Evolutionary conservation across 176 grass and related monocot genomes (phyloP).

Genomic region (Typha latifolia): DNA sequence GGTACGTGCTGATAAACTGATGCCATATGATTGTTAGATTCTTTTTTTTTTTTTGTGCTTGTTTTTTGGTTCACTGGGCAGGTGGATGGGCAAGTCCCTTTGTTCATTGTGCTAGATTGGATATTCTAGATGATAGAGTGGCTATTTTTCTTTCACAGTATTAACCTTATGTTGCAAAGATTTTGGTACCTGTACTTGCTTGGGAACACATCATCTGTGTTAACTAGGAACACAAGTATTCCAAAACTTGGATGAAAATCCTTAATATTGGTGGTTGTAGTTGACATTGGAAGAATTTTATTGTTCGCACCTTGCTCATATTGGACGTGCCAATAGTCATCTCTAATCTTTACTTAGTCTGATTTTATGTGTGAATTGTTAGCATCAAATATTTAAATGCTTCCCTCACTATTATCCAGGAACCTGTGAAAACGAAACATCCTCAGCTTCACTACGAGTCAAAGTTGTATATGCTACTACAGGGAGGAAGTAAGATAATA

Average conservation of each 20-base stretch:
- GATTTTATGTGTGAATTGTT: background rate
- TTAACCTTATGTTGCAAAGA: background rate
- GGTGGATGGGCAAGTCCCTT: background rate
- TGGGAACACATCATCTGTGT: background rate
- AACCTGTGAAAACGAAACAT: slow-evolving; percentile 72
- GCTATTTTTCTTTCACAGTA: background rate
- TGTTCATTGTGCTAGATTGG: slow-evolving; percentile 1
- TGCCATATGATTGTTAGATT: background rate
- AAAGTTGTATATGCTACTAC: slow-evolving; percentile 86
- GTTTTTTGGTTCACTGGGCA: background rate
- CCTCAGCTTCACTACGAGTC: too few species aligned
- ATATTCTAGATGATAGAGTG: slow-evolving; percentile 1
- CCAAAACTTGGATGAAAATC: background rate
- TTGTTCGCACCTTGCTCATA: background rate
- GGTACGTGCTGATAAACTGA: slow-evolving; percentile 31
- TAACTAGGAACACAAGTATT: background rate
- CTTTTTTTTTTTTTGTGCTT: background rate
- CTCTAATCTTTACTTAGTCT: background rate
- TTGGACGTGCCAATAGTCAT: background rate
- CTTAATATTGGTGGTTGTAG: background rate
- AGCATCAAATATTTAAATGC: background rate
- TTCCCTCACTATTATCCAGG: slow-evolving; percentile 21
- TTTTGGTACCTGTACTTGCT: background rate
- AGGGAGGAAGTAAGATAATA: slow-evolving; percentile 75
- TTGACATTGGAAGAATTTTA: background rate